Evolutionary conservation across 148 eudicot genomes (phyloP).

Genomic region (Cornus controversa): DNA sequence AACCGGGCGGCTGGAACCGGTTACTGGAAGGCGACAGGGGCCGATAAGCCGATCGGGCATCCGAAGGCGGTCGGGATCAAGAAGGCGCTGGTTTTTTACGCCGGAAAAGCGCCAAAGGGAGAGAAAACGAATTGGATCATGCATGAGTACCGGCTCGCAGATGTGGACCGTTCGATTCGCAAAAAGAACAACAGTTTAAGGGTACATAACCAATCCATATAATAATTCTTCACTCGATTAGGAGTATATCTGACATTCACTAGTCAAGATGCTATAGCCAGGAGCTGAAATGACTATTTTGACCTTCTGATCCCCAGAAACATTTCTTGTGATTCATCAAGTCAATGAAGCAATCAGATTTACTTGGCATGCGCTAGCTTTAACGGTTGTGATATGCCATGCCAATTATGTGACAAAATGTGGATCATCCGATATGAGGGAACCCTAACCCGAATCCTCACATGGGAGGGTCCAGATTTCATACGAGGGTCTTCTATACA

Average conservation of each 20-base stretch:
- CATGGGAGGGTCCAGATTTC: too few species aligned
- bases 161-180: constrained; percentile 42
- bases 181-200: constrained; percentile 31
- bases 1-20: constrained; percentile 48
- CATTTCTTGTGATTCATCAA: too few species aligned
- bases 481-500: too few species aligned
- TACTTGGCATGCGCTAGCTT: not conserved
- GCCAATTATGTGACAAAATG: too few species aligned
- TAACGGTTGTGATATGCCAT: too few species aligned
- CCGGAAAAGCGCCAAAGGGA: constrained; percentile 45
- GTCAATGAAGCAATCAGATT: not conserved
- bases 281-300: not conserved
- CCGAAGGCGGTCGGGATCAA: constrained; percentile 44
- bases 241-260: too few species aligned
- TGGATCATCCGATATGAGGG: too few species aligned
- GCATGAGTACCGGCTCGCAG: constrained; percentile 51
- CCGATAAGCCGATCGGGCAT: constrained; percentile 43
- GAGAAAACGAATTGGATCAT: constrained; percentile 54
- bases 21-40: constrained; percentile 59
- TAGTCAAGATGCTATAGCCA: not conserved
- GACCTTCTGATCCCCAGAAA: not conserved
- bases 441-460: too few species aligned
- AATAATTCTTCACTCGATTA: not conserved
- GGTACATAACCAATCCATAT: constrained; percentile 15
- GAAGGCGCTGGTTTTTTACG: constrained; percentile 48